Percentiles rank a stretch among this genome's conserved stretches.
Conservation (phyloP, 2,329 filamentous ascomycete species). For the Coniochaeta hoffmannii region DNA sequence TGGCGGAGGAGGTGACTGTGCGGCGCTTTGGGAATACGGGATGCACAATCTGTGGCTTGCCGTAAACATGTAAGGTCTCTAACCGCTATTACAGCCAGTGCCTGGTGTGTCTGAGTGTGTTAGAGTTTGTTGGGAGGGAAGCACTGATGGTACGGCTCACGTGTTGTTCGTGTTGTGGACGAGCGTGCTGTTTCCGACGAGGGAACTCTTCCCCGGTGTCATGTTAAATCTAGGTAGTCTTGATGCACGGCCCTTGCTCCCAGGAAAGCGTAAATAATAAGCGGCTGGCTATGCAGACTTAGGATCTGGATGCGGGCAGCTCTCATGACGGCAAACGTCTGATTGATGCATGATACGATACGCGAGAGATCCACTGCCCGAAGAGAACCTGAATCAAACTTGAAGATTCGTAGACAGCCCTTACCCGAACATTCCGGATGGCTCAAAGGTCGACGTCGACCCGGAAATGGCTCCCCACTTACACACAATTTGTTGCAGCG, state of each 20-base stretch:
- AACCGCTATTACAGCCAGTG: constrained; percentile 30
- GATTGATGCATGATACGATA: background rate
- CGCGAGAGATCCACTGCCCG: background rate
- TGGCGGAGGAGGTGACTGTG: background rate
- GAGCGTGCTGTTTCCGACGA: background rate
- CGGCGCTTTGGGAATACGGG: constrained; percentile 21
- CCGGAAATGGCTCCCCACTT: too few relatives aligned
- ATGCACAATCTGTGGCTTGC: constrained; percentile 20
- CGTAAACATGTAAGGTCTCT: constrained; percentile 19
- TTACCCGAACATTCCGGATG: too few relatives aligned
- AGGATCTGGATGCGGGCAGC: too few relatives aligned
- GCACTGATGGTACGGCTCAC: background rate
- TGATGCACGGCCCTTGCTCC: background rate
- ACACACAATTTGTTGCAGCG: too few relatives aligned
- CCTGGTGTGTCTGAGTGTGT: constrained; percentile 6
- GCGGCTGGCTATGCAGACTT: too few relatives aligned
- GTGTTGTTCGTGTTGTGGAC: background rate
- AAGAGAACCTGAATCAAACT: too few relatives aligned
- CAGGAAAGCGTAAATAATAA: too few relatives aligned
- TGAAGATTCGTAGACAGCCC: too few relatives aligned
- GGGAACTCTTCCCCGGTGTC: background rate
- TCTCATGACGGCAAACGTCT: too few relatives aligned
- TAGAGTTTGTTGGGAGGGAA: background rate
- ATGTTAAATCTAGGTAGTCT: background rate
- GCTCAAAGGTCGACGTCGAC: too few relatives aligned